A percentile compares a stretch with the other conserved stretches of the same genome.
phyloP scores from a whole-genome alignment of 352 stramenopile genomes.

The Phytophthora tubulina region DNA sequence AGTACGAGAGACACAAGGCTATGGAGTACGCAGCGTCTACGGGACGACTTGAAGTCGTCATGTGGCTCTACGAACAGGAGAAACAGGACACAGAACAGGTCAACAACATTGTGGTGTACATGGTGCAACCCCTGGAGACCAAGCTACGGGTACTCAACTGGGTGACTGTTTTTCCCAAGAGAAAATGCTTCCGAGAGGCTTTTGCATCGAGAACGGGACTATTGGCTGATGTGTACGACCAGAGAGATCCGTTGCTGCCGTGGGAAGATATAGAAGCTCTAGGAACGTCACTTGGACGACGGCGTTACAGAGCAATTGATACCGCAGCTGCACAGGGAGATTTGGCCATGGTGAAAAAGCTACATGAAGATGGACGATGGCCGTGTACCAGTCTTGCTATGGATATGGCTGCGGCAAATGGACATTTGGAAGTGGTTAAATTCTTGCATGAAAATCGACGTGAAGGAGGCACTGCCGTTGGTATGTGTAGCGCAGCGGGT shows the following conservation, averaged over 20 bases:
- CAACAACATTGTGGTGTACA: slow-evolving; percentile 30
- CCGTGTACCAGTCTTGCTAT: slow-evolving; percentile 52
- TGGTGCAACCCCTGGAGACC: slow-evolving; percentile 41
- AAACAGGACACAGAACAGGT: slow-evolving; percentile 15
- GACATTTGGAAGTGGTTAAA: slow-evolving; percentile 50
- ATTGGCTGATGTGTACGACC: slow-evolving; percentile 43
- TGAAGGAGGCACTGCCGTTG: slow-evolving; percentile 50
- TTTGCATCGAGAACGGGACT: slow-evolving; percentile 46
- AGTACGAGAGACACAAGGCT: slow-evolving; percentile 47
- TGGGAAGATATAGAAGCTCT: slow-evolving; percentile 29
- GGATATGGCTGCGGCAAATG: slow-evolving; percentile 49
- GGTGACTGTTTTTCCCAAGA: slow-evolving; percentile 41
- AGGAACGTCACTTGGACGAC: slow-evolving; percentile 15
- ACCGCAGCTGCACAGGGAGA: slow-evolving; percentile 42
- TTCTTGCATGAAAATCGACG: slow-evolving; percentile 52
- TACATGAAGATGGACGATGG: slow-evolving; percentile 45
- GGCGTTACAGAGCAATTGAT: slow-evolving; percentile 44
- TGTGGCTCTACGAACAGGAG: slow-evolving; percentile 46
- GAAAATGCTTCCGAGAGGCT: slow-evolving; percentile 43
- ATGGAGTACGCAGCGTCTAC: slow-evolving; percentile 54
- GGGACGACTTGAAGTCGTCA: slow-evolving; percentile 45
- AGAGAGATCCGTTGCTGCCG: slow-evolving; percentile 41
- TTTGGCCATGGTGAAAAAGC: slow-evolving; percentile 43
- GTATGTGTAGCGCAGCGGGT: slow-evolving; percentile 46
- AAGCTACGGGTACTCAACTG: slow-evolving; percentile 49